Base-by-base conservation (phyloP, 2,329 filamentous ascomycete genomes). In the Plectosphaerella sp. region DNA sequence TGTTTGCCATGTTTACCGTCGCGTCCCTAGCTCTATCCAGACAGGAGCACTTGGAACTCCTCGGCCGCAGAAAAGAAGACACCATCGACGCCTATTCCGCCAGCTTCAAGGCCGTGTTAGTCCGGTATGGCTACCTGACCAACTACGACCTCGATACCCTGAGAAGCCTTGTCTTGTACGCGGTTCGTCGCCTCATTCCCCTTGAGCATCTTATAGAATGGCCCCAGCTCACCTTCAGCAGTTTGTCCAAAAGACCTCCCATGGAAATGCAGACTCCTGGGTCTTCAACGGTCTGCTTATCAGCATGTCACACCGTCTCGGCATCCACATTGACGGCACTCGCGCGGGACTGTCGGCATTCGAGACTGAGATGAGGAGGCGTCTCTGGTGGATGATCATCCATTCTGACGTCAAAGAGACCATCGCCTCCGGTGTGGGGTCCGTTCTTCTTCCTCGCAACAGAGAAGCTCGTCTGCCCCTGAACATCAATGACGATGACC, bases 261-360 rank as follows among this genome's bases (percentile, higher is more conserved):
- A 47, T 8, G 50, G 45, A 9, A 15, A 22, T 1, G 15, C 12
- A 7, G 39, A 50, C 12, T 41, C 47, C 7, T 85, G 82, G 79
- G 75, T 84, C 43, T 61, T 87, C n/a, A 81, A 79, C 48, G 83
- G 83, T 3, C 71, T 82, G 16, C 73, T 82, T 5, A 72, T 87
- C 22, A 77, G 84, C 18, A 81, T 87, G 49, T 83, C 82, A 1
- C 80, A 86, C 61, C 83, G 83, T 59, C 83, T 87, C 73, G 84
- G 84, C 1, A 72, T 87, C 46, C 82, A 87, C 54, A 75, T 79
- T 7, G 84, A 88, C 52, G 51, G 51, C 1, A 37, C 42, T 10
- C 37, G 35, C 4, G 14, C 35, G 4, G 15, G 18, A 11, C 14
- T 61, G 2, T 52, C 59, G 0, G 55, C 62, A 4, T 64, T 66